Base-by-base conservation (phyloP, 2,329 filamentous ascomycete genomes). In the Ophiostoma ulmi region DNA sequence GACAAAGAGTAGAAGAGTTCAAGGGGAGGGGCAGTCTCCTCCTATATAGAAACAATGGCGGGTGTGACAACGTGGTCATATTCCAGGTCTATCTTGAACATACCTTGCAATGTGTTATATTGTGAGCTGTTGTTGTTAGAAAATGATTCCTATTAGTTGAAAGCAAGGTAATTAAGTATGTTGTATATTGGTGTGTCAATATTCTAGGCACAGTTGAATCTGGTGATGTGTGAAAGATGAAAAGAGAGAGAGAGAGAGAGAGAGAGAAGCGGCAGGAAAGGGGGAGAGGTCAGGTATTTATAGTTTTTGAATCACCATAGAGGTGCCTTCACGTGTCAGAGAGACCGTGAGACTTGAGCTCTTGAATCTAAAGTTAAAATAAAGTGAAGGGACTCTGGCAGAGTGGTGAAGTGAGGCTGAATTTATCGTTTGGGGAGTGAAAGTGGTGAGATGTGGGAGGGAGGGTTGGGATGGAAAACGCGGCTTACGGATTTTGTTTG, bases 111-210 rank as follows among this genome's bases (percentile, higher is more conserved):
- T 35, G 11, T 5, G 26, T 17, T 11, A 13, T 8, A 7, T 35
- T 17, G 14, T 63, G 26, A 35, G 58, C 58, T 63, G 26, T 63
- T 63, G 58, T 35, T 63, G 58, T 63, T 63, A 36, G 55, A 55
- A 55, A 22, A 10, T 13, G 22, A 58, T 22, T 11, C 14, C 10
- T n/a, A 55, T 26, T 10, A 58, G 22, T 58, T 10, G 14, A 44
- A 26, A 58, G 52, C 20, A 55, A 22, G 5, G n/a, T 20, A 48
- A n/a, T 20, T 0, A 48, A 6, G 4, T 48, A 20, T 58, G 22
- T n/a, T 58, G 52, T 58, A 26, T 58, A 26, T 44, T 26, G 10
- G 13, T 63, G 13, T 31, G 10, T 35, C n/a, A 14, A 63, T 17
- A 4, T 20, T 17, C 17, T 3, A 20, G 20, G 17, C 13, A n/a